phyloP scores from a whole-genome alignment of 495 filamentous ascomycete genomes.

The Xylaria scruposa region DNA sequence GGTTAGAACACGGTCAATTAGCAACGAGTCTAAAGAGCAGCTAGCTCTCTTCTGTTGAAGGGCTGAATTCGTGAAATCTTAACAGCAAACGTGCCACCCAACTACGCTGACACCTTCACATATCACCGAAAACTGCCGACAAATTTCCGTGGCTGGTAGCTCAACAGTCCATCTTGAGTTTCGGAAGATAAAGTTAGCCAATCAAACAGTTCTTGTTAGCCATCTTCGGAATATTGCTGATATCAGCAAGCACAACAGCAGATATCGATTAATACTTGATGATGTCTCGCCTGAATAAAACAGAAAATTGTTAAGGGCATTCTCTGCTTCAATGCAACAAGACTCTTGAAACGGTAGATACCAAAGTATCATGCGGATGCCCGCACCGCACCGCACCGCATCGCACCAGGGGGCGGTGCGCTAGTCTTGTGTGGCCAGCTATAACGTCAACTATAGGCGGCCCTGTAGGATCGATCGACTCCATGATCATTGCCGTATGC shows the following conservation, averaged over 20 bases:
- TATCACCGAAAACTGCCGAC: background rate
- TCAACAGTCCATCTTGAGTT: background rate
- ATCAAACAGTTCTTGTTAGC: background rate
- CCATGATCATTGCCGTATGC: background rate
- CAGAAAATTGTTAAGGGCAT: background rate
- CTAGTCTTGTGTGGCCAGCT: background rate
- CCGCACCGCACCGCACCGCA: constrained; percentile 2
- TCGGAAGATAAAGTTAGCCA: background rate
- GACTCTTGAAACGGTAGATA: constrained; percentile 6
- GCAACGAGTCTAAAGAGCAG: background rate
- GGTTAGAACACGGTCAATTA: constrained; percentile 4
- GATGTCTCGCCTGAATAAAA: background rate
- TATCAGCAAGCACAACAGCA: background rate
- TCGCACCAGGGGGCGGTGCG: background rate
- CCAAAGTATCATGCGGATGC: constrained; percentile 16
- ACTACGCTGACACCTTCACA: background rate
- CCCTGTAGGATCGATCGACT: background rate
- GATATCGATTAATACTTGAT: background rate
- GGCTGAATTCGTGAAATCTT: background rate
- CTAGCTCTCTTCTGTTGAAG: background rate
- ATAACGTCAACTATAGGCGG: background rate
- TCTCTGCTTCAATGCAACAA: constrained; percentile 10
- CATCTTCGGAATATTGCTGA: background rate
- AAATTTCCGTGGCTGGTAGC: background rate
- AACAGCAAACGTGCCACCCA: background rate